phyloP scores from a whole-genome alignment of 2,329 filamentous ascomycete genomes.

The Phymatotrichopsis omnivora region DNA sequence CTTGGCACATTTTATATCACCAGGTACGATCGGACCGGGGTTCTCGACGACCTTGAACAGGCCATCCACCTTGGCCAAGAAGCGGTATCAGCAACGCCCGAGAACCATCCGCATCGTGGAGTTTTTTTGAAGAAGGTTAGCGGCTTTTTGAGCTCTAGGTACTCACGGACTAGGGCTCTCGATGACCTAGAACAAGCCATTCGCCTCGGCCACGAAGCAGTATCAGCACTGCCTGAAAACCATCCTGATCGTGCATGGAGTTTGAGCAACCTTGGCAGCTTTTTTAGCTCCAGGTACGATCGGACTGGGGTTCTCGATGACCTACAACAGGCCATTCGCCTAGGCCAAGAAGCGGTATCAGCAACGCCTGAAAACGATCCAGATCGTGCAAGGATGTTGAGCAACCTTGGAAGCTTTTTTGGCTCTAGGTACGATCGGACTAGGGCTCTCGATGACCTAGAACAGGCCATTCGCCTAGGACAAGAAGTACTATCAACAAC shows the following conservation, averaged over 20 bases:
- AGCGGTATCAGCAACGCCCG: background rate
- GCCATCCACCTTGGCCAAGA: constrained; percentile 4
- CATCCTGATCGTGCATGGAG: background rate
- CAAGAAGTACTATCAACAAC: too few relatives aligned
- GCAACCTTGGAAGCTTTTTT: background rate
- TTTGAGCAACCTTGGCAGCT: background rate
- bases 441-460: too few relatives aligned
- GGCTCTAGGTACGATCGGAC: background rate
- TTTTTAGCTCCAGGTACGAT: background rate
- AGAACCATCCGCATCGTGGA: background rate
- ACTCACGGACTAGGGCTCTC: constrained; percentile 1
- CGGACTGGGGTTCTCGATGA: background rate
- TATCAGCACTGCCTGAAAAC: constrained; percentile 2
- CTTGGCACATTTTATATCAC: background rate
- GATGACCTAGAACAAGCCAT: constrained; percentile 8
- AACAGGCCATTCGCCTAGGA: too few relatives aligned
- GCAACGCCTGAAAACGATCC: constrained; percentile 2
- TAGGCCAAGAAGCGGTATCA: constrained; percentile 21
- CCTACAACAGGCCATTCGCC: background rate
- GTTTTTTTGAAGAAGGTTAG: background rate
- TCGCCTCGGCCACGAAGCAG: background rate
- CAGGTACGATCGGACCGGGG: background rate
- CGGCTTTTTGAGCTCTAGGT: background rate
- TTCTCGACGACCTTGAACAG: background rate
- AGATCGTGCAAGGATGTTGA: background rate